Conservation (phyloP, 768 basidiomycete species). For the Phallus indusiatus region DNA sequence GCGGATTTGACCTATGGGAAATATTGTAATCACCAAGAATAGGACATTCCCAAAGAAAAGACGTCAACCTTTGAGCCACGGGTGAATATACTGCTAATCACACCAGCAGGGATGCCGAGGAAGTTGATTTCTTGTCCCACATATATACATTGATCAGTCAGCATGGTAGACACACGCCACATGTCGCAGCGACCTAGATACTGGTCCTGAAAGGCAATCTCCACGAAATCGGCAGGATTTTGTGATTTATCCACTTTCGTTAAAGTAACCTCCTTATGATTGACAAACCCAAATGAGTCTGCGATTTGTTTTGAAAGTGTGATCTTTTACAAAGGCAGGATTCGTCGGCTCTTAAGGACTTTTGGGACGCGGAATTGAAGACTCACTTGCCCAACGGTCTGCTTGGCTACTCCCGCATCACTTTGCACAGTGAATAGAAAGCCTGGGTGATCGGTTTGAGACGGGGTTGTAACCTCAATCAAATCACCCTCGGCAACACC, state of each 20-base stretch:
- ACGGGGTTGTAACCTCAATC: slow-evolving; percentile 36
- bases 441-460: slow-evolving; percentile 27
- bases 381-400: slow-evolving; percentile 56
- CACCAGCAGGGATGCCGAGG: slow-evolving; percentile 73
- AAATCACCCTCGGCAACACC: slow-evolving; percentile 73
- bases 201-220: slow-evolving; percentile 89
- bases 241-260: slow-evolving; percentile 65
- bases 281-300: slow-evolving; percentile 59
- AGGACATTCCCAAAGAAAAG: not conserved
- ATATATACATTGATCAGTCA: slow-evolving; percentile 76
- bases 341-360: not conserved
- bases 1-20: slow-evolving; percentile 66
- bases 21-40: slow-evolving; percentile 5
- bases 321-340: slow-evolving; percentile 34
- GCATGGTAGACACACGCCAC: slow-evolving; percentile 84
- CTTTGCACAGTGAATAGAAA: slow-evolving; percentile 60
- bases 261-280: slow-evolving; percentile 60
- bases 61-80: slow-evolving; percentile 49
- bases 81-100: slow-evolving; percentile 71
- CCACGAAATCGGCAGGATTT: slow-evolving; percentile 68
- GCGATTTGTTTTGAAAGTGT: slow-evolving; percentile 68
- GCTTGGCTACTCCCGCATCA: slow-evolving; percentile 46
- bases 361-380: not conserved
- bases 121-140: slow-evolving; percentile 79
- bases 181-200: slow-evolving; percentile 94